A percentile compares a stretch with the other conserved stretches of the same genome.
These are phyloP conservation scores for Pseudogymnoascus sp. DNA, from an alignment of 2,329 filamentous ascomycete species.

Conservation along the genomic window DNA sequence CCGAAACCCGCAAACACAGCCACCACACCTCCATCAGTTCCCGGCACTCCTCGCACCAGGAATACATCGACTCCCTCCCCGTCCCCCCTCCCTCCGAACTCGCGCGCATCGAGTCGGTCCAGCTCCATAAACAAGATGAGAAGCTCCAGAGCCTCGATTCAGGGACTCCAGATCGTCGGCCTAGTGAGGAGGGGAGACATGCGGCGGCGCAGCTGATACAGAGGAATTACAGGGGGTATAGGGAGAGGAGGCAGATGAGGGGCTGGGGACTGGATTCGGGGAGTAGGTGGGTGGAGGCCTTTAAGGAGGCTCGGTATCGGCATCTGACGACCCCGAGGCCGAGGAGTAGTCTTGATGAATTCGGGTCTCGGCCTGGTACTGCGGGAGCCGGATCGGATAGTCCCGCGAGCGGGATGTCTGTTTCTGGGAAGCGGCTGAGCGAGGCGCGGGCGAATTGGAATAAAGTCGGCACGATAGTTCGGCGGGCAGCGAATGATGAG, in stretches of 20 bases:
- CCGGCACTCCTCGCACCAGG: constrained; percentile 17
- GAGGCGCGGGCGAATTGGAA: constrained; percentile 64
- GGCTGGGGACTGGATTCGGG: constrained; percentile 49
- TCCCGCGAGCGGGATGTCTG: not conserved
- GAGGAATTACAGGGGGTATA: constrained; percentile 70
- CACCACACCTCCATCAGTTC: not conserved
- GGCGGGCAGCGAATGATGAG: constrained; percentile 63
- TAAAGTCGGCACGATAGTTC: constrained; percentile 60
- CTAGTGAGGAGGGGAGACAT: constrained; percentile 33
- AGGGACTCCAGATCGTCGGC: not conserved
- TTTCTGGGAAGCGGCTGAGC: constrained; percentile 8
- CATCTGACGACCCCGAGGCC: constrained; percentile 38
- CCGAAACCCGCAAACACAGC: not conserved
- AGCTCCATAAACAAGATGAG: constrained; percentile 31
- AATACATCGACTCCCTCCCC: constrained; percentile 24
- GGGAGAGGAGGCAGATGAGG: constrained; percentile 59
- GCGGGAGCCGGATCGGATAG: not conserved
- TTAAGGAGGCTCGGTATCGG: constrained; percentile 49
- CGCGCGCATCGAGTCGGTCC: constrained; percentile 39
- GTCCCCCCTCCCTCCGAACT: constrained; percentile 32
- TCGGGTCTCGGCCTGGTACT: constrained; percentile 1
- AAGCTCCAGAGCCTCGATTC: constrained; percentile 15
- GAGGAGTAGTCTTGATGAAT: constrained; percentile 15
- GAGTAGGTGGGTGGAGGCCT: constrained; percentile 32
- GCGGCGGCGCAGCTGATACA: constrained; percentile 52